Conservation (phyloP, 2,329 filamentous ascomycete species). For the Daldinia sp. region DNA sequence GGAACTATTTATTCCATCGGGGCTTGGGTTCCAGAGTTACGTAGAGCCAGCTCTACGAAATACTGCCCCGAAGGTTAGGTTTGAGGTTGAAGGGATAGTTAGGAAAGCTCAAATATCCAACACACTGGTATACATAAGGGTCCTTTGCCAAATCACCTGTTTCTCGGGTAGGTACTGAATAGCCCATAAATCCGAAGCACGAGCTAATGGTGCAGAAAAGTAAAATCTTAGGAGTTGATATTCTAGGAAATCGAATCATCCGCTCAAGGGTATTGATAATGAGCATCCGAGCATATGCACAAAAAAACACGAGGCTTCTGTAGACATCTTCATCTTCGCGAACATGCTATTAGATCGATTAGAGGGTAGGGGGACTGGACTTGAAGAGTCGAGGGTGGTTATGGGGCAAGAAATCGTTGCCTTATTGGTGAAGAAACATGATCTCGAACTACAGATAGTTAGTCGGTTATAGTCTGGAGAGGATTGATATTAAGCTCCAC, state of each 20-base stretch:
- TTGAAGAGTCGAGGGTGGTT: conserved; percentile 45
- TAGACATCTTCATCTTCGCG: conserved; percentile 49
- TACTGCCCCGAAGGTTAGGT: conserved; percentile 44
- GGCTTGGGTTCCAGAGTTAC: conserved; percentile 42
- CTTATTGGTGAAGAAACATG: conserved; percentile 42
- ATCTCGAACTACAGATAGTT: conserved; percentile 30
- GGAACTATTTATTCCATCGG: conserved; percentile 49
- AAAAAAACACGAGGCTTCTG: conserved; percentile 48
- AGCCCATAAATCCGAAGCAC: background rate
- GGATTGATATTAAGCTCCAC: conserved; percentile 44
- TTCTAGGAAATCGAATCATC: conserved; percentile 40
- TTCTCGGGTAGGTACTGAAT: conserved; percentile 36
- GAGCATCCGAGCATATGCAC: conserved; percentile 44
- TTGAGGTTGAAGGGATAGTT: conserved; percentile 44
- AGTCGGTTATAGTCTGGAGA: conserved; percentile 41
- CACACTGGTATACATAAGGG: conserved; percentile 41
- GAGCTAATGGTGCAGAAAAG: conserved; percentile 7
- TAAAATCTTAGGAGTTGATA: conserved; percentile 44
- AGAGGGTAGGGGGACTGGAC: conserved; percentile 40
- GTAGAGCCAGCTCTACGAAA: conserved; percentile 45
- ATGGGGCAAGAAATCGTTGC: conserved; percentile 46
- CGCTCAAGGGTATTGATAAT: conserved; percentile 44
- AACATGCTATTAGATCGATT: conserved; percentile 42
- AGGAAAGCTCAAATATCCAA: conserved; percentile 45
- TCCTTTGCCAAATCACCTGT: conserved; percentile 48